These are phyloP conservation scores for Solanum paucissectum DNA, from an alignment of 257 asterid genomes.

Conservation along the genomic window DNA sequence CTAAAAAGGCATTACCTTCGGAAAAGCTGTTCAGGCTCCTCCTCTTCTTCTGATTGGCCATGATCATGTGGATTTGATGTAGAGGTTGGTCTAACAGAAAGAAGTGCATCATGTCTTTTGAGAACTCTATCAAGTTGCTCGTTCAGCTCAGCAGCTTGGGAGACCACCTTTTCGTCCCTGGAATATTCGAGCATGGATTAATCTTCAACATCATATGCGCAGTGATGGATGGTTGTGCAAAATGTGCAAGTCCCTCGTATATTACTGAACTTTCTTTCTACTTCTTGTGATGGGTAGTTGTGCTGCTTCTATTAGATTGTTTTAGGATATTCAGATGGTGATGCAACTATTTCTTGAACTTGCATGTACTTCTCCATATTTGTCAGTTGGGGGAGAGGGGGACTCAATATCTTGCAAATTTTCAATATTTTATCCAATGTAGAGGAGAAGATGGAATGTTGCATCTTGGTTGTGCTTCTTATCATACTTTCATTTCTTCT, in stretches of 20 bases:
- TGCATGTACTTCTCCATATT: not conserved
- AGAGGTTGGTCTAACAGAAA: constrained; percentile 40
- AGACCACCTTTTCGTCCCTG: constrained; percentile 43
- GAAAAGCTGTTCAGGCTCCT: constrained; percentile 77
- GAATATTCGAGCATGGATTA: not conserved
- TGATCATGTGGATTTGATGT: constrained; percentile 34
- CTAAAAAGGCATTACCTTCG: constrained; percentile 38
- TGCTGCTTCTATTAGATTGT: not conserved
- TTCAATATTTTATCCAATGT: not conserved
- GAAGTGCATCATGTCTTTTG: constrained; percentile 67
- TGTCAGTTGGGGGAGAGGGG: not conserved
- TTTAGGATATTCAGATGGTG: not conserved
- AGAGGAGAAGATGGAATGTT: not conserved
- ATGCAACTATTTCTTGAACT: not conserved
- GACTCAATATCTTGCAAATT: not conserved
- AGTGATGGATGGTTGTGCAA: not conserved
- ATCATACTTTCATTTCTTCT: not conserved
- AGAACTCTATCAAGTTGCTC: constrained; percentile 80
- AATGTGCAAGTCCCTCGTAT: not conserved
- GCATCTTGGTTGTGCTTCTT: not conserved
- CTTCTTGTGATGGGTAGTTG: not conserved
- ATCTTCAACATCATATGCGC: not conserved
- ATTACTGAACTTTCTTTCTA: not conserved
- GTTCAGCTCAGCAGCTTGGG: constrained; percentile 73
- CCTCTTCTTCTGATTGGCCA: constrained; percentile 53